A percentile compares a stretch with the other conserved stretches of the same genome.
Conservation (phyloP, 2,329 filamentous ascomycete species). For the Pseudodiploospora longispora region DNA sequence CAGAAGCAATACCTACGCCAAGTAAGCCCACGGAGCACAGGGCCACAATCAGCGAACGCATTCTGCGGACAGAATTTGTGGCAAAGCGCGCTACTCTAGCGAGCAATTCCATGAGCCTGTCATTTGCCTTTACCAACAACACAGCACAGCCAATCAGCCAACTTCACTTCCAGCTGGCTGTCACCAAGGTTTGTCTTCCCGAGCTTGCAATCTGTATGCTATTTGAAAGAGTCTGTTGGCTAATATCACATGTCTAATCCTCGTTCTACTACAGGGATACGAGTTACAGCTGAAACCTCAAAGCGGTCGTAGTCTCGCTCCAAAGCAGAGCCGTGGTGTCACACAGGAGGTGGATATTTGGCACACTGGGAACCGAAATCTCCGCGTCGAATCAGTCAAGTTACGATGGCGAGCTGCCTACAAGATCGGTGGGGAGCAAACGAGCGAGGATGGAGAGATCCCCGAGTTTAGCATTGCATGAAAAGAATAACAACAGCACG, state of each 20-base stretch:
- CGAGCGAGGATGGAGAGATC: constrained; percentile 80
- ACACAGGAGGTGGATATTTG: constrained; percentile 71
- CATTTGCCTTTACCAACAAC: constrained; percentile 78
- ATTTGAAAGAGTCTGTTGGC: background rate
- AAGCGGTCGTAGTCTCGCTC: constrained; percentile 65
- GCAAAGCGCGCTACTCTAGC: constrained; percentile 51
- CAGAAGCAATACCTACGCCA: constrained; percentile 29
- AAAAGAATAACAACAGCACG: constrained; percentile 3
- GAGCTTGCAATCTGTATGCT: background rate
- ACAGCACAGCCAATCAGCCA: constrained; percentile 63
- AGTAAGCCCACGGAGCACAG: constrained; percentile 53
- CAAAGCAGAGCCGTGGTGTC: constrained; percentile 66
- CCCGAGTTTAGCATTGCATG: constrained; percentile 67
- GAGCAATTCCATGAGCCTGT: constrained; percentile 55
- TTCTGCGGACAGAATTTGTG: constrained; percentile 64
- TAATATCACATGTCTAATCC: constrained; percentile 3
- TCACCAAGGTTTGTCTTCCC: constrained; percentile 65
- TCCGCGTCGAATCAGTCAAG: constrained; percentile 73
- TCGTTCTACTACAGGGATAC: constrained; percentile 51
- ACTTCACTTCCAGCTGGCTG: constrained; percentile 84
- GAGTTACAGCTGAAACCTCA: constrained; percentile 78
- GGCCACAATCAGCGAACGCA: constrained; percentile 60
- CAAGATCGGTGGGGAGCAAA: constrained; percentile 55
- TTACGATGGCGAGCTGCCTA: constrained; percentile 86
- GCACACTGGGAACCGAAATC: constrained; percentile 58